Conservation (phyloP, 345 rosid species). For the Pseudoturritis turrita region DNA sequence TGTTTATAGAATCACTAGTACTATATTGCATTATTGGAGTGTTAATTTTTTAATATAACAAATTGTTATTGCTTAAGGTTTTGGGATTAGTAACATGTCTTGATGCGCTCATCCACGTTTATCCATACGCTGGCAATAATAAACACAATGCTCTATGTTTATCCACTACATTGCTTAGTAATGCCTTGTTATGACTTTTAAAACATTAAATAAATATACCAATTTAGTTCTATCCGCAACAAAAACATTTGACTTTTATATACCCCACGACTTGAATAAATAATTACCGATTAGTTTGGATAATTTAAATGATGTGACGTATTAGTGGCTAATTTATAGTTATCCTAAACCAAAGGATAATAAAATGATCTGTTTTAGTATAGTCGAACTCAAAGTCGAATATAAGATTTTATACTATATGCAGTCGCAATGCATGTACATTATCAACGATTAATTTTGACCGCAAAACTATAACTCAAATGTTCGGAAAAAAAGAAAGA, state of each 20-base stretch:
- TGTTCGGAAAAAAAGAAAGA: background rate
- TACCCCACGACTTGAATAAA: background rate
- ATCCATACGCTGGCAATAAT: background rate
- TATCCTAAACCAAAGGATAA: background rate
- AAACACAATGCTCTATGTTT: background rate
- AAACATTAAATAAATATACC: background rate
- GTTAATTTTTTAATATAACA: background rate
- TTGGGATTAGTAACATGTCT: slow-evolving; percentile 25
- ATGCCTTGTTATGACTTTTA: background rate
- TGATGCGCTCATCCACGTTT: slow-evolving; percentile 24
- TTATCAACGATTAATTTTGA: background rate
- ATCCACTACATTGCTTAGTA: slow-evolving; percentile 1
- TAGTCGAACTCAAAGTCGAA: background rate
- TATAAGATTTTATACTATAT: background rate
- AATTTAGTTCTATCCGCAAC: background rate
- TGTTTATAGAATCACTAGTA: too few relatives aligned
- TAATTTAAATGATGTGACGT: background rate
- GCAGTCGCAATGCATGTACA: background rate
- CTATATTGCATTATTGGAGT: background rate
- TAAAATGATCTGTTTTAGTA: background rate
- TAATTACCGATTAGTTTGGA: background rate
- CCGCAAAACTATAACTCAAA: background rate
- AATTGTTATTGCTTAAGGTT: slow-evolving; percentile 9
- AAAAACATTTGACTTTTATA: background rate
- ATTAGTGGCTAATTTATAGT: background rate